Evolutionary conservation across 2,329 filamentous ascomycete genomes (phyloP), one percentile per base, ranked within the genome.

Genomic region (Colletotrichum horii): DNA sequence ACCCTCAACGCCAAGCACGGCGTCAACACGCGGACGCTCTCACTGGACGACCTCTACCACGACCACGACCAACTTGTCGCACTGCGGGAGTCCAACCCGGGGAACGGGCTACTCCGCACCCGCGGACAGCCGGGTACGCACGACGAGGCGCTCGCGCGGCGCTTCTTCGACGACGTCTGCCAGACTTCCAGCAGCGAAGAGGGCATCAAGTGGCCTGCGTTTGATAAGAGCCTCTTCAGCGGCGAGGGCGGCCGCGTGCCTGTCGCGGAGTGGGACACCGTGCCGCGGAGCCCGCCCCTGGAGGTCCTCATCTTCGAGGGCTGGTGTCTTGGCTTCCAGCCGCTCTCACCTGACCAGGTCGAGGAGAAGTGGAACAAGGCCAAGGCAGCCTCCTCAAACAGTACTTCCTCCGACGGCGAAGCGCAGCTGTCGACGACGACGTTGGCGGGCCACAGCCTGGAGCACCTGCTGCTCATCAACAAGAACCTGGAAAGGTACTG

Each of bases 301-400:
- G 66, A 75, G 24, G 71, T 76, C 8, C 62, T 75, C n/a, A 71
- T 76, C 30, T 76, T 76, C 34, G 71, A 76, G 26, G 75, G 75
- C 32, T 76, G 71, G 75, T 76, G 75, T 36, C 58, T 76, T 19
- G 75, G 75, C 24, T 76, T 76, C 61, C 75, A 74, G 32, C 61
- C 75, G 4, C 66, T 76, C 0, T 64, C 65, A 0, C 22, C 61
- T 11, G 22, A 52, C 5, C 66, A 30, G 4, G 66, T 76, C 2
- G 38, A 75, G n/a, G 22, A 43, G 22, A 76, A 74, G 48, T 76
- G 74, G 74, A 38, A 55, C 6, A 68, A n/a, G 9, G 74, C 74
- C n/a, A 73, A 66, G 56, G 24, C 56, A 16, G 12, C 16, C 8
- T 52, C 43, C 6, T 32, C 64, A 43, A 22, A 22, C n/a, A 24